Conservation (phyloP, 768 basidiomycete genomes). For the Leccinum rimulosum region DNA sequence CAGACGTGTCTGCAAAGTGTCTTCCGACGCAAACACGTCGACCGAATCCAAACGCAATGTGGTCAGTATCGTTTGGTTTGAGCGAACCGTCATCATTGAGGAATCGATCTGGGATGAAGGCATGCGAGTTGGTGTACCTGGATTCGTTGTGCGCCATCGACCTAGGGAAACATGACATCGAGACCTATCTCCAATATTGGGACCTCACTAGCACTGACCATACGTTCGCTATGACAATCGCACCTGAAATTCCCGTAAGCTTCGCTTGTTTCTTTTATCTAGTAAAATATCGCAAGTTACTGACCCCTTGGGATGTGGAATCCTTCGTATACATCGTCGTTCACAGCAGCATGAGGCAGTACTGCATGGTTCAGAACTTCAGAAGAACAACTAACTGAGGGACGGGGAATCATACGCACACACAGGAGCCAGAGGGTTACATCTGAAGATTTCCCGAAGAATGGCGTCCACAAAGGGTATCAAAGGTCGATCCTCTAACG, state of each 20-base stretch:
- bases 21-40: constrained; percentile 22
- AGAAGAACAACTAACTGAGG: neutral
- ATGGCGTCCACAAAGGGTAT: constrained; percentile 12
- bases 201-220: constrained; percentile 5
- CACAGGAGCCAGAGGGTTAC: neutral
- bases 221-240: constrained; percentile 3
- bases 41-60: constrained; percentile 24
- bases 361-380: constrained; percentile 3
- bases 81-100: constrained; percentile 25
- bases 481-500: constrained; percentile 4
- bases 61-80: constrained; percentile 1
- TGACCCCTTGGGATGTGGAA: constrained; percentile 47
- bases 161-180: neutral
- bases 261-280: too few relatives aligned
- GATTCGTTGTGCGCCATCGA: constrained; percentile 19
- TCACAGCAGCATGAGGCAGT: constrained; percentile 28
- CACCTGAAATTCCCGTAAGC: neutral
- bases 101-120: constrained; percentile 40
- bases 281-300: neutral
- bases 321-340: constrained; percentile 41
- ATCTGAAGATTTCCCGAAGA: constrained; percentile 3
- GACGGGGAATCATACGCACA: neutral
- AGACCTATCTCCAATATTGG: neutral
- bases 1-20: constrained; percentile 16
- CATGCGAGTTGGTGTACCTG: constrained; percentile 35